Percentiles rank a stretch among this genome's conserved stretches.
phyloP scores from a whole-genome alignment of 1,284 basidiomycete species.

The Coniferiporia weirii region DNA sequence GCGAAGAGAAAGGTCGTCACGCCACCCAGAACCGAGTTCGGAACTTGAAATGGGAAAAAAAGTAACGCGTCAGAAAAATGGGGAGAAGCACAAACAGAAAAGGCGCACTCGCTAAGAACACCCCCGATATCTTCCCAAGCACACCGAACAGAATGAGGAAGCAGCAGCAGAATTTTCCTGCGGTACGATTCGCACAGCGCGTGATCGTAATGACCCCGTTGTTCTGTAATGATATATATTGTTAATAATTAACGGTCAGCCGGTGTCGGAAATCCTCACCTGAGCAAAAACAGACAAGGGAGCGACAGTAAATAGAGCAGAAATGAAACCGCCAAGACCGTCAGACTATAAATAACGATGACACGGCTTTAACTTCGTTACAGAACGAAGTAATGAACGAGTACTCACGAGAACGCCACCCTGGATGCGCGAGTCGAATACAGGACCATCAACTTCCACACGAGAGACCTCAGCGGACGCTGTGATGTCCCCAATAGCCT shows the following conservation, averaged over 20 bases:
- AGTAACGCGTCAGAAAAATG: background rate
- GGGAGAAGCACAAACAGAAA: background rate
- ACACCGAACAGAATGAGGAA: constrained; percentile 73
- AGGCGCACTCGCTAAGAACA: constrained; percentile 63
- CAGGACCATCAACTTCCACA: constrained; percentile 58
- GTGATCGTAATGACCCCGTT: constrained; percentile 79
- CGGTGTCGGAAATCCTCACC: constrained; percentile 26
- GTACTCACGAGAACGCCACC: constrained; percentile 71
- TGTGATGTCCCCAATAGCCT: constrained; percentile 84
- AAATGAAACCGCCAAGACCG: constrained; percentile 68
- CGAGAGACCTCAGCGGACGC: constrained; percentile 79
- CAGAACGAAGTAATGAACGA: constrained; percentile 13
- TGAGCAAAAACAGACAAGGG: constrained; percentile 80
- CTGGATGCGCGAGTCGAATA: constrained; percentile 78
- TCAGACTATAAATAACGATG: constrained; percentile 45
- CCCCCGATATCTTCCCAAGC: constrained; percentile 75
- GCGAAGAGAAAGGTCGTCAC: constrained; percentile 63
- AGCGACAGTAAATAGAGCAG: constrained; percentile 76
- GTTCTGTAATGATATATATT: constrained; percentile 46
- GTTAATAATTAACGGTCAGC: background rate
- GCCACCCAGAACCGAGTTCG: constrained; percentile 78
- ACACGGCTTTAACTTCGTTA: background rate
- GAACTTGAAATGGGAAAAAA: constrained; percentile 38
- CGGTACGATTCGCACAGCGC: constrained; percentile 68
- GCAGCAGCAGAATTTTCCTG: constrained; percentile 67